phyloP scores from a whole-genome alignment of 768 basidiomycete species.

The Amanita rubescens region DNA sequence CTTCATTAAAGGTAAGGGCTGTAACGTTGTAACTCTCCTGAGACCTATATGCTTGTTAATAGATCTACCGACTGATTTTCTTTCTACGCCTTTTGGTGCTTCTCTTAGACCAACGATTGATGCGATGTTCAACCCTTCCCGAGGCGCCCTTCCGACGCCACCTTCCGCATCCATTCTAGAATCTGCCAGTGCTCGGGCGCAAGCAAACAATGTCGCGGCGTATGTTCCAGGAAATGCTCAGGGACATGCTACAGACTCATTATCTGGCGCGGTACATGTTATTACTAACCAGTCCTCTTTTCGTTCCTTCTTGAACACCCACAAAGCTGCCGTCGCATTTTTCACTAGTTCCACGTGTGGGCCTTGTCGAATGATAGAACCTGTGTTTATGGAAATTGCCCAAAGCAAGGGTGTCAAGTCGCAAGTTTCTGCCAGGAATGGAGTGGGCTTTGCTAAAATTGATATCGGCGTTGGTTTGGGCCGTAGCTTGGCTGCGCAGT shows the following conservation, averaged over 20 bases:
- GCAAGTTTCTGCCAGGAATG: slow-evolving; percentile 22
- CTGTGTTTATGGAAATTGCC: slow-evolving; percentile 74
- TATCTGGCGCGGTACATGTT: slow-evolving; percentile 59
- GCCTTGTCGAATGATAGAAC: slow-evolving; percentile 80
- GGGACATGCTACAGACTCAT: slow-evolving; percentile 36
- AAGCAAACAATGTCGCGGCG: slow-evolving; percentile 18
- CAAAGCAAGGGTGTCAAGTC: slow-evolving; percentile 41
- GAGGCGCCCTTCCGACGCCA: slow-evolving; percentile 31
- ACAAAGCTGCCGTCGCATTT: slow-evolving; percentile 71
- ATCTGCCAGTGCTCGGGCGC: slow-evolving; percentile 46
- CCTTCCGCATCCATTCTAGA: slow-evolving; percentile 45
- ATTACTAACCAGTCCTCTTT: slow-evolving; percentile 74
- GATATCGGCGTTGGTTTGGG: slow-evolving; percentile 72
- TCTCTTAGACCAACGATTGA: slow-evolving; percentile 88
- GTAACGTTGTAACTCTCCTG: background rate
- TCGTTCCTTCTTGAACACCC: slow-evolving; percentile 50
- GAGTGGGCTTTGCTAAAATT: slow-evolving; percentile 76
- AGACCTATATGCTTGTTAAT: background rate
- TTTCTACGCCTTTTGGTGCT: slow-evolving; percentile 84
- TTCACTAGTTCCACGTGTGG: slow-evolving; percentile 74
- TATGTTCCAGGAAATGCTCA: slow-evolving; percentile 16
- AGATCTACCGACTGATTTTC: slow-evolving; percentile 79
- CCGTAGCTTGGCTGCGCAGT: slow-evolving; percentile 48
- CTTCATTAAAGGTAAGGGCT: slow-evolving; percentile 65
- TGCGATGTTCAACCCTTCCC: slow-evolving; percentile 64